Base-by-base conservation (phyloP, 805 yeast genomes). In the Wickerhamiella occidentalis region DNA sequence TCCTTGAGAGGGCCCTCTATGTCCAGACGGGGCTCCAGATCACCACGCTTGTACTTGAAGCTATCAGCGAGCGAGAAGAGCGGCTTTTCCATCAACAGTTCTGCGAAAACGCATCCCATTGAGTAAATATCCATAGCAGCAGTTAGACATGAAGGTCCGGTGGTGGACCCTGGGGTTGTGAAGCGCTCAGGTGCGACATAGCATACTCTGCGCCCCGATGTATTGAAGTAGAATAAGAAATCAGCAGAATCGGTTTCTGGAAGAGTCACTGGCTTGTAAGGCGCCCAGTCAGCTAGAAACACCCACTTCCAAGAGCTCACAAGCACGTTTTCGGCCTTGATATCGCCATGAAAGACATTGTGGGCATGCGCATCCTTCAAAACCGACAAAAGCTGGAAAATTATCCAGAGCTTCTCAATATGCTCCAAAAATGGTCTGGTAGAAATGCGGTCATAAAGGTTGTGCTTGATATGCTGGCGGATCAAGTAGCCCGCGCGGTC, bases 161-260 rank as follows among this genome's bases (percentile, higher is more conserved):
- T 52, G 11, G 54, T 57, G 3, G 12, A 5, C 7, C 58, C 64
- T 2, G 59, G 60, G 3, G 66, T 56, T 19, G 58, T 53, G 58
- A 92, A 90, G 55, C 98, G 69, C 62, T 92, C 98, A 0, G 98
- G 98, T 0, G 98, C 97, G 40, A 92, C 64, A 63, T 90, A 90
- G 64, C 98, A 92, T 2, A 78, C 75, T 58, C 95, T 73, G 55
- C 96, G 71, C 61, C 78, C 85, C 1, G 94, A 83, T 2, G 90
- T 85, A 65, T 92, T 97, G 61, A 88, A 92, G 64, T 81, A 92
- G 60, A 90, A 92, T 0, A 92, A 79, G 58, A 84, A 92, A 54
- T 83, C 90, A 11, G 88, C 83, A 0, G 97, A 96, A 59, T 92
- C 90, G 56, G 87, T 92, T 55, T 85, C 95, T 0, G 97, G 96